phyloP scores from a whole-genome alignment of 371 early-diverging fungal species.

The Quaeritorhiza haematococci region DNA sequence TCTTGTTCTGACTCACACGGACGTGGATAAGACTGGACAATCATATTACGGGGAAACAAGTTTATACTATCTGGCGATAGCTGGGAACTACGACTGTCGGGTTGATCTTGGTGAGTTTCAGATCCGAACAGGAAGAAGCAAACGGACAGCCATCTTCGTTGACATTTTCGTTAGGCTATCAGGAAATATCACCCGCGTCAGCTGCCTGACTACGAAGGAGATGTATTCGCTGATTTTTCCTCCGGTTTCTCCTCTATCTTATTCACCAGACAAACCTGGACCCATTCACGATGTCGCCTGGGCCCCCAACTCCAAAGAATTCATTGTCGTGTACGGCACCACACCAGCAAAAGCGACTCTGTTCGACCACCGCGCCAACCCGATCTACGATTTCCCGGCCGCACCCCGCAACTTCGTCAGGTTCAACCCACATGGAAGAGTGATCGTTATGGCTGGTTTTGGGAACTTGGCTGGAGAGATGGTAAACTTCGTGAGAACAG shows the following conservation, averaged over 20 bases:
- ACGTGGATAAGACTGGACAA: slow-evolving; percentile 90
- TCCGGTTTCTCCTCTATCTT: too few species aligned
- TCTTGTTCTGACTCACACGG: slow-evolving; percentile 87
- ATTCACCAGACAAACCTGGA: slow-evolving; percentile 70
- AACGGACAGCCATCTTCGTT: background rate
- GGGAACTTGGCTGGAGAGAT: slow-evolving; percentile 93
- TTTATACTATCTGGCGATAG: slow-evolving; percentile 83
- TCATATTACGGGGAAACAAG: slow-evolving; percentile 95
- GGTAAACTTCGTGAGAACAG: slow-evolving; percentile 1
- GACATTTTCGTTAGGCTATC: too few species aligned
- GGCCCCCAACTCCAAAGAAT: slow-evolving; percentile 92
- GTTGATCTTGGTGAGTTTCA: slow-evolving; percentile 59
- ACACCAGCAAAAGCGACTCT: slow-evolving; percentile 91
- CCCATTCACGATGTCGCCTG: slow-evolving; percentile 94
- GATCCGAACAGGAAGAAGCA: background rate
- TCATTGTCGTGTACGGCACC: slow-evolving; percentile 87
- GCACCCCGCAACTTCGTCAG: slow-evolving; percentile 81
- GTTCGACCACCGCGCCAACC: slow-evolving; percentile 83
- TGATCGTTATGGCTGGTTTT: slow-evolving; percentile 85
- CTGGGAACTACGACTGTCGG: slow-evolving; percentile 89
- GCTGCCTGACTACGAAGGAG: background rate
- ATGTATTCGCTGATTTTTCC: background rate
- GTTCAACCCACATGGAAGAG: slow-evolving; percentile 85
- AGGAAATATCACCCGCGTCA: background rate
- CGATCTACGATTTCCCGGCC: slow-evolving; percentile 78